Evolutionary conservation across 495 filamentous ascomycete species (phyloP).

Genomic region (Trichoderma asperelloides): DNA sequence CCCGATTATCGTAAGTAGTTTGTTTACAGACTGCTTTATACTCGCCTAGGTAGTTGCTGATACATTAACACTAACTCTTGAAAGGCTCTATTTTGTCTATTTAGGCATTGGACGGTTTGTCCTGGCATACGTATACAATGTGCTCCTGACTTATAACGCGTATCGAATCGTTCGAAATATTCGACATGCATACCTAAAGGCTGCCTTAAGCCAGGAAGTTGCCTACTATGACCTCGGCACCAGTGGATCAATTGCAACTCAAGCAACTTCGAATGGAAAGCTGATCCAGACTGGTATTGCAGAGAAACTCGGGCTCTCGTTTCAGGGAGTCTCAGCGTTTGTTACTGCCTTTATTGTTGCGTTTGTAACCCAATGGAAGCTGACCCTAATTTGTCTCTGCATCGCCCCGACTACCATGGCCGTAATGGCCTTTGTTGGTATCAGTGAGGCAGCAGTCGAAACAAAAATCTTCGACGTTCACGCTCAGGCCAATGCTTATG

Average conservation of each 20-base stretch:
- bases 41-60: conserved; percentile 18
- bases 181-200: conserved; percentile 40
- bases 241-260: conserved; percentile 40
- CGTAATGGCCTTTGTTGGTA: conserved; percentile 26
- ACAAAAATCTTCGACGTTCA: conserved; percentile 24
- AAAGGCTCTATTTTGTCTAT: conserved; percentile 41
- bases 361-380: conserved; percentile 33
- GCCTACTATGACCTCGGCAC: conserved; percentile 41
- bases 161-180: conserved; percentile 46
- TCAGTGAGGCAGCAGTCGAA: conserved; percentile 32
- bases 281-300: conserved; percentile 44
- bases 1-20: conserved; percentile 3
- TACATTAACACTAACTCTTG: conserved; percentile 14
- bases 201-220: conserved; percentile 43
- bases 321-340: conserved; percentile 43
- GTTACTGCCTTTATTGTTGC: conserved; percentile 46
- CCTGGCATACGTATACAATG: conserved; percentile 35
- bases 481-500: conserved; percentile 29
- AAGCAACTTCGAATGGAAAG: conserved; percentile 43
- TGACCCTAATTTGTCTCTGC: conserved; percentile 30
- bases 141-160: conserved; percentile 44
- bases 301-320: conserved; percentile 47
- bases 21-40: conserved; percentile 21
- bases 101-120: conserved; percentile 46
- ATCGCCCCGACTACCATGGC: conserved; percentile 33